Conservation (phyloP, 176 grass and related monocot species). For the Rhipidocladum racemiflorum region DNA sequence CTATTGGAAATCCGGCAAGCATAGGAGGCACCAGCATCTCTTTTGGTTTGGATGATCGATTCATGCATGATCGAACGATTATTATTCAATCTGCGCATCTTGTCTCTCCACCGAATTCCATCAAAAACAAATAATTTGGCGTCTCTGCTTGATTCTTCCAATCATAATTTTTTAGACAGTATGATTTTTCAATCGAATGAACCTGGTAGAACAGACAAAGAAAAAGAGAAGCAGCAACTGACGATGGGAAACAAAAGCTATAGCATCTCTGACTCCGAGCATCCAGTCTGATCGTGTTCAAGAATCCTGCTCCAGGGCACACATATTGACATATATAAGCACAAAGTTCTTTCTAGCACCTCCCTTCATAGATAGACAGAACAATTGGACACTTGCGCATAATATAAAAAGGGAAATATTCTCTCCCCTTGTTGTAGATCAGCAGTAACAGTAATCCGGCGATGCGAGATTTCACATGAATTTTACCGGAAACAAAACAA, state of each 20-base stretch:
- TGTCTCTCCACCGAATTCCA: background rate
- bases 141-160: background rate
- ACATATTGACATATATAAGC: background rate
- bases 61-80: background rate
- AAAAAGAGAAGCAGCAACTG: background rate
- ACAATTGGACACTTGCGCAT: background rate
- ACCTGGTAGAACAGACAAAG: background rate
- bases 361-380: background rate
- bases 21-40: background rate
- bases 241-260: constrained; percentile 28
- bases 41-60: background rate
- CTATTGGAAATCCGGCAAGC: background rate
- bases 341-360: background rate
- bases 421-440: background rate
- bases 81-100: background rate
- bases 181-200: background rate
- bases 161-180: background rate
- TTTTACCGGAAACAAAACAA: background rate
- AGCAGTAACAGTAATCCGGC: background rate
- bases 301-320: constrained; percentile 5
- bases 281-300: constrained; percentile 26
- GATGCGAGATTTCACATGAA: background rate
- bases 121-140: background rate
- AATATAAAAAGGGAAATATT: background rate
- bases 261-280: background rate